Conservation (phyloP, 768 basidiomycete genomes). For the Tricholoma matsutake region DNA sequence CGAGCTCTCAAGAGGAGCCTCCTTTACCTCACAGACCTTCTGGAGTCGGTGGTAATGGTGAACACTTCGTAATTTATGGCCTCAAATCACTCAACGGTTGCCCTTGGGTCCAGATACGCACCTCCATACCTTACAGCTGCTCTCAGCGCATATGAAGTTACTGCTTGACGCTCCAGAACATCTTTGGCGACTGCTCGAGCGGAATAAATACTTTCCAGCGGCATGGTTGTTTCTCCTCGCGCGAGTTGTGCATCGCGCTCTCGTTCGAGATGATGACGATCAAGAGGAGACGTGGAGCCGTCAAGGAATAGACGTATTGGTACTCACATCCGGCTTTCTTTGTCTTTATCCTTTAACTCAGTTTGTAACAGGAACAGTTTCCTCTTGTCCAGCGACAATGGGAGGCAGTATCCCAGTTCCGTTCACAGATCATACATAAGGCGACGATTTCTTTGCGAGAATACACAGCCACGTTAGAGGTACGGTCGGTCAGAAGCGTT, state of each 20-base stretch:
- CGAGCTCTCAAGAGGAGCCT: slow-evolving; percentile 45
- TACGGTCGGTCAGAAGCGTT: slow-evolving; percentile 26
- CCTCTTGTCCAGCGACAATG: slow-evolving; percentile 91
- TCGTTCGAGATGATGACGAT: slow-evolving; percentile 62
- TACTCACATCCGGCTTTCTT: slow-evolving; percentile 28
- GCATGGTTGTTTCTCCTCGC: slow-evolving; percentile 87
- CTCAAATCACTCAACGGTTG: background rate
- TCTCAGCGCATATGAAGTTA: slow-evolving; percentile 89
- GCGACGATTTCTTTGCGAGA: slow-evolving; percentile 82
- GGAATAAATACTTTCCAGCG: slow-evolving; percentile 75
- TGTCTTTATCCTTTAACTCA: background rate
- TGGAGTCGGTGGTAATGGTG: slow-evolving; percentile 40
- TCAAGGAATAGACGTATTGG: slow-evolving; percentile 62
- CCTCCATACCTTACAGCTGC: slow-evolving; percentile 62
- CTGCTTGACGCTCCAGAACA: slow-evolving; percentile 90
- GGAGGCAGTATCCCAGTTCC: slow-evolving; percentile 85
- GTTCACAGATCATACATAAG: slow-evolving; percentile 83
- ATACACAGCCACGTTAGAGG: slow-evolving; percentile 47
- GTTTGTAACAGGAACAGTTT: slow-evolving; percentile 63
- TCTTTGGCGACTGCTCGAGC: slow-evolving; percentile 83
- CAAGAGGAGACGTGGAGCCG: slow-evolving; percentile 62
- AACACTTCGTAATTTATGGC: slow-evolving; percentile 11
- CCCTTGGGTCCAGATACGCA: slow-evolving; percentile 50
- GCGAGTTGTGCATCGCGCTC: slow-evolving; percentile 76
- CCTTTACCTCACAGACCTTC: slow-evolving; percentile 41